phyloP scores from a whole-genome alignment of 2,329 filamentous ascomycete species.

The Talaromyces sp. region DNA sequence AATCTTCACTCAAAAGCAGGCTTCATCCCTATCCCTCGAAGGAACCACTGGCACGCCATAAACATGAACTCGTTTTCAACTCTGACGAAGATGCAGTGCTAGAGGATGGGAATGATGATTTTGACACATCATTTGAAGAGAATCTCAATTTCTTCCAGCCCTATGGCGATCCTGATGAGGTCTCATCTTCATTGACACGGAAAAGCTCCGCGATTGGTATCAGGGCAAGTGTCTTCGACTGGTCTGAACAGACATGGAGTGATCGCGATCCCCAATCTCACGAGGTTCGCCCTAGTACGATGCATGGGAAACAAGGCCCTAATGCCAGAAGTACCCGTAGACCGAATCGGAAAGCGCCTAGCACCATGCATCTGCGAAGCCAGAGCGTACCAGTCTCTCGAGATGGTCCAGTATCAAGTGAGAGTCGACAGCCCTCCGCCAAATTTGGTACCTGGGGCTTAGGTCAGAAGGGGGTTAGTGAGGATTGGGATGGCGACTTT shows the following conservation, averaged over 20 bases:
- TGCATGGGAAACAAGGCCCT: constrained; percentile 58
- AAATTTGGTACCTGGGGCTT: constrained; percentile 65
- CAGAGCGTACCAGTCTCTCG: constrained; percentile 60
- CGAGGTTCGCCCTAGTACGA: constrained; percentile 55
- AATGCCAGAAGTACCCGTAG: constrained; percentile 53
- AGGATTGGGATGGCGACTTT: constrained; percentile 66
- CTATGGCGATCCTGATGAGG: constrained; percentile 17
- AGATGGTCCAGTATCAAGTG: constrained; percentile 45
- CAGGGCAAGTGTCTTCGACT: constrained; percentile 58
- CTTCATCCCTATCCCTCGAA: constrained; percentile 4
- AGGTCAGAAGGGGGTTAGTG: constrained; percentile 60
- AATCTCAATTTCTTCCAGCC: neutral
- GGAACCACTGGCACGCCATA: neutral
- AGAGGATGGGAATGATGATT: neutral
- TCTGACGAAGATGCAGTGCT: neutral
- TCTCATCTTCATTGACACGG: constrained; percentile 14
- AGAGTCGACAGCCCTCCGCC: constrained; percentile 47
- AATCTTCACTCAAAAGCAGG: neutral
- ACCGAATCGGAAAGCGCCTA: constrained; percentile 53
- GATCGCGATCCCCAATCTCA: constrained; percentile 51
- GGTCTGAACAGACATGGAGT: constrained; percentile 55
- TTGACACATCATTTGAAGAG: constrained; percentile 8
- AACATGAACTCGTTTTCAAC: neutral
- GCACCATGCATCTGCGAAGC: constrained; percentile 58
- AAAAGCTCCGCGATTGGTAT: constrained; percentile 29